Evolutionary conservation across 768 basidiomycete genomes (phyloP), one percentile per base, ranked within the genome.

Genomic region (Tricholoma bakamatsutake): DNA sequence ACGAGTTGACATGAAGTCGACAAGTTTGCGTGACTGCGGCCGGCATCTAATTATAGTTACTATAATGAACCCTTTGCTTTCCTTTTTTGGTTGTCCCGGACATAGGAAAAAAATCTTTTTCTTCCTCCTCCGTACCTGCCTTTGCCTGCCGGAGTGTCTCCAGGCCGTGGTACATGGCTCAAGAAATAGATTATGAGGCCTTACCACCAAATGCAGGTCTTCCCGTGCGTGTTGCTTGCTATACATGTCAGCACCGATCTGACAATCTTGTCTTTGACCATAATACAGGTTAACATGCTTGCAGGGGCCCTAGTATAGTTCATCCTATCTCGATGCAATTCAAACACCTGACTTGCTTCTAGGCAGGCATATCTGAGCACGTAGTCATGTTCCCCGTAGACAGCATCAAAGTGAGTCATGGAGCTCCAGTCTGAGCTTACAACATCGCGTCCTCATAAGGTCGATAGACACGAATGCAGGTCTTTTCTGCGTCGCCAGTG

Each of bases 341-440:
- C 4, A 55, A 17, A 30, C 45, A 52, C n/a, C 50, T 43, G 43
- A 52, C 13, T 54, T 53, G 30, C 59, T 49, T 42, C 24, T 68
- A 96, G 94, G 97, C 97, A 64, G 97, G 97, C 58, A 98, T 99
- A 63, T 94, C 95, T 53, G 97, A 99, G 71, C 97, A 99, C 74
- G 90, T 94, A 30, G 93, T 97, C 68, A 98, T 99, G 89, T 99
- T 91, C 69, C 97, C 97, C 5, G 76, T 98, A 59, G 97, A 99
- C 75, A 96, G 93, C 66, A 98, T 99, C 69, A 99, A 99, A 80
- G 97, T 91, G 56, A 57, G 86, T 73, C 10, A 46, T 57, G 10
- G 18, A 12, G 5, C 21, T 43, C 4, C 50, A 24, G 28, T 33
- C 46, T 53, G 24, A 47, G 24, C 34, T 12, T 45, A 42, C 18